Conservation (phyloP, 192 early-diverging fungal species). For the Gigaspora rosea region DNA sequence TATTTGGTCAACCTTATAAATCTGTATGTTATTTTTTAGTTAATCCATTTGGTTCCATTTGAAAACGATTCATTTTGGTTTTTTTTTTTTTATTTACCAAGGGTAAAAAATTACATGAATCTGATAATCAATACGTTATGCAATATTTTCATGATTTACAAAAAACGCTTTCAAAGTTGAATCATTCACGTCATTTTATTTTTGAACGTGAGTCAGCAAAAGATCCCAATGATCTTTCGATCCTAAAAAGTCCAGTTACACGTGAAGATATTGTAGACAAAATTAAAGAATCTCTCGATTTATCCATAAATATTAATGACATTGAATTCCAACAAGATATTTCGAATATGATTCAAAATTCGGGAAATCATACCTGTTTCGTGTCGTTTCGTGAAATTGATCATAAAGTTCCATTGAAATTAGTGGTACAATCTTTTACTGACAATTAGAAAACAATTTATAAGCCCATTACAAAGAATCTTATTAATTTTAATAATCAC, state of each 20-base stretch:
- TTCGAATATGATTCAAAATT: not conserved
- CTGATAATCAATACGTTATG: not conserved
- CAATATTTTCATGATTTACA: slow-evolving; percentile 15
- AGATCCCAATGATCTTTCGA: not conserved
- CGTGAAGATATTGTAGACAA: not conserved
- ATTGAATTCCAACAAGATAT: slow-evolving; percentile 13
- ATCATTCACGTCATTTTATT: not conserved
- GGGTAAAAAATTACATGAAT: not conserved
- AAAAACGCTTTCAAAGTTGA: not conserved
- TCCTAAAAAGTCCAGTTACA: not conserved
- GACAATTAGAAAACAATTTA: not conserved
- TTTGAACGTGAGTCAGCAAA: not conserved
- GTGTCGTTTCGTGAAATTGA: slow-evolving; percentile 5
- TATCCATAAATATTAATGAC: not conserved
- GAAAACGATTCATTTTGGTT: not conserved
- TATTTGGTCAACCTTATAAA: not conserved
- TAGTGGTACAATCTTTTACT: not conserved
- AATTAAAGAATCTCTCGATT: not conserved
- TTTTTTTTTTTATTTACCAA: not conserved
- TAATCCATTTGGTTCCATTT: not conserved
- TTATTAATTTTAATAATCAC: too few relatives aligned
- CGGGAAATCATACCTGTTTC: slow-evolving; percentile 6
- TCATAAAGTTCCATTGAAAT: not conserved
- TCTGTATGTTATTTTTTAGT: not conserved
- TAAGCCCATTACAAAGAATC: too few relatives aligned